Base-by-base conservation (phyloP, 78 protist species). In the Speleostelium caveatum region DNA sequence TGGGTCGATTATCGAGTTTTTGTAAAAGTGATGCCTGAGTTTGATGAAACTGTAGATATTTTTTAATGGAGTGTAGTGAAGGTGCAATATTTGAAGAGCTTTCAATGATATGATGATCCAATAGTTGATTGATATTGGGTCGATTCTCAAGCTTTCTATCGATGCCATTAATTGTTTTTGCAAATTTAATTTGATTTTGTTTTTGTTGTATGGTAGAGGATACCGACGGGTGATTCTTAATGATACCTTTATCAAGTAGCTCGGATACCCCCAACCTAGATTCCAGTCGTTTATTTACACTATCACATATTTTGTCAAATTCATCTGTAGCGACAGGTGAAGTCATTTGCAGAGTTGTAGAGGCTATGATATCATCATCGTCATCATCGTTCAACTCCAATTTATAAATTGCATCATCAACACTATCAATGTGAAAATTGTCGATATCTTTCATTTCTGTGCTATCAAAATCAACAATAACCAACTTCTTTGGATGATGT, bases 1-100 rank as follows among this genome's bases (percentile, higher is more conserved):
- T 17, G 2, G 83, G 83, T 59, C 83, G 30, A 24, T 74, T 75
- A 45, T 75, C 86, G 28, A 75, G 28, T 32, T 62, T 60, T 45
- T 75, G 73, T 3, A 21, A 17, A 30, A 75, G 86, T 19, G 19
- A 19, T 14, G 53, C 10, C 42, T 60, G 41, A 10, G 58, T 75
- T 32, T 75, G 59, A 5, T 62, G 71, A 22, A 75, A 75, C 32
- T 60, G 39, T 4, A 75, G 16, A 60, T n/a, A 26, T 30, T 75
- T 75, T 41, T 75, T 60, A 19, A 45, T 75, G 36, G 71, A 62
- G 41, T 75, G 86, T 24, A 75, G 28, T 24, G 86, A 33, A 8
- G 86, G 86, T 32, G 86, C 86, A 8, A 75, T 35, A 75, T 75
- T 61, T 8, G 55, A n/a, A 1, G 35, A 4, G 10, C 26, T 10